phyloP scores from a whole-genome alignment of 768 basidiomycete species.

The Suillus occidentalis region DNA sequence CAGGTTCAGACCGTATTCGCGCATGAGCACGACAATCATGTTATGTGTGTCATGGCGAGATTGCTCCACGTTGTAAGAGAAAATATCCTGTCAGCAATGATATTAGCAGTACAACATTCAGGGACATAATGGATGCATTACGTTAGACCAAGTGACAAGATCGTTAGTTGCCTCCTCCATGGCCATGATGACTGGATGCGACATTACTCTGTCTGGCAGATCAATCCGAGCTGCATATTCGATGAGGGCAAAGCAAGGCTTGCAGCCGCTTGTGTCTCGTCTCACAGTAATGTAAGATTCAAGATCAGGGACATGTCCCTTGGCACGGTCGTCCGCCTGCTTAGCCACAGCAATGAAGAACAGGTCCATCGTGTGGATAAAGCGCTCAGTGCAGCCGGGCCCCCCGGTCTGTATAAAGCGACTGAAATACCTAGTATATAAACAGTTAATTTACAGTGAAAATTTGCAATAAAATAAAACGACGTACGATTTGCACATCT shows the following conservation, averaged over 20 bases:
- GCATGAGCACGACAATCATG: constrained; percentile 72
- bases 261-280: constrained; percentile 53
- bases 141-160: constrained; percentile 50
- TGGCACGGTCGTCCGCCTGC: constrained; percentile 44
- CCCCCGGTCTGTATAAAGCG: constrained; percentile 39
- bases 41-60: constrained; percentile 69
- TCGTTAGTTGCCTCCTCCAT: constrained; percentile 52
- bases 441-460: constrained; percentile 10
- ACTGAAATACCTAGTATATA: constrained; percentile 34
- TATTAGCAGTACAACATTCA: constrained; percentile 4
- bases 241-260: constrained; percentile 49
- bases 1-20: constrained; percentile 52
- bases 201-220: constrained; percentile 52
- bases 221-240: constrained; percentile 56
- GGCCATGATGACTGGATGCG: constrained; percentile 47
- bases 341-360: constrained; percentile 44
- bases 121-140: constrained; percentile 16
- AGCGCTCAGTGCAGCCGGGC: constrained; percentile 40
- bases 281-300: constrained; percentile 55
- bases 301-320: constrained; percentile 40
- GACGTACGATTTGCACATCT: constrained; percentile 37
- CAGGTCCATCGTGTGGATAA: constrained; percentile 39
- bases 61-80: constrained; percentile 77
- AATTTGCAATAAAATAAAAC: neutral
- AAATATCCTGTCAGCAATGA: constrained; percentile 52